A percentile compares a stretch with the other conserved stretches of the same genome.
These are phyloP conservation scores for Malassezia obtusa DNA, from an alignment of 1,284 basidiomycete species.

Conservation along the genomic window DNA sequence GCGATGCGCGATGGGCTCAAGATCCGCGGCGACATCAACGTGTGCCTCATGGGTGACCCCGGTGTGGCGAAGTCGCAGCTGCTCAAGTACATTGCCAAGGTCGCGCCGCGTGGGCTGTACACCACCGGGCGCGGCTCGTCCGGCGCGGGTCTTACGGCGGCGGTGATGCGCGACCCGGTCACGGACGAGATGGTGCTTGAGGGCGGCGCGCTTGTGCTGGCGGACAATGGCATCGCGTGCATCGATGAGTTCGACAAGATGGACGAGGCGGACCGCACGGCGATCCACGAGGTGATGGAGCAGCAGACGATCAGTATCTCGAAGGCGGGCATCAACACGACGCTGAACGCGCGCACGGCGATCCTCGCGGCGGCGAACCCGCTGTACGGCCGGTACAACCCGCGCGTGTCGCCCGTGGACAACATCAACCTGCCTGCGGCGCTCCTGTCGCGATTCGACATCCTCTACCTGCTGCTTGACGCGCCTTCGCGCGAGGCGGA, in stretches of 20 bases:
- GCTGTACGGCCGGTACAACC: constrained; percentile 93
- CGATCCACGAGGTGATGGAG: constrained; percentile 99
- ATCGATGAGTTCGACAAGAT: constrained; percentile 99
- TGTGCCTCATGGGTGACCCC: constrained; percentile 98
- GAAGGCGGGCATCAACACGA: constrained; percentile 97
- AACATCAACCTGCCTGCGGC: constrained; percentile 99
- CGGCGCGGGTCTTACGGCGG: constrained; percentile 94
- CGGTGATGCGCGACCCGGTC: constrained; percentile 97
- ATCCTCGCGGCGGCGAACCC: constrained; percentile 97
- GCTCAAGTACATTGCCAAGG: constrained; percentile 95
- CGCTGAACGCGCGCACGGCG: constrained; percentile 94
- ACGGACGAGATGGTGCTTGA: constrained; percentile 99
- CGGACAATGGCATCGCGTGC: constrained; percentile 98
- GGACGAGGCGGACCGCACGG: constrained; percentile 94
- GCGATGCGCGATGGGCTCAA: constrained; percentile 93
- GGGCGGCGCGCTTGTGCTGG: constrained; percentile 93
- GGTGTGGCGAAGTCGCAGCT: constrained; percentile 98
- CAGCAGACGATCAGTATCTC: constrained; percentile 99
- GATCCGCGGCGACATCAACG: constrained; percentile 93
- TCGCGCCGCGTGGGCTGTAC: constrained; percentile 93
- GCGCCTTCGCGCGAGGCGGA: constrained; percentile 89
- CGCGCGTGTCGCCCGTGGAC: constrained; percentile 91
- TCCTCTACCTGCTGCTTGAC: constrained; percentile 93
- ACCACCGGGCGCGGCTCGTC: constrained; percentile 97
- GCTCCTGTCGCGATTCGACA: constrained; percentile 85